These are phyloP conservation scores for Tremella fuciformis DNA, from an alignment of 768 basidiomycete genomes.

Conservation along the genomic window DNA sequence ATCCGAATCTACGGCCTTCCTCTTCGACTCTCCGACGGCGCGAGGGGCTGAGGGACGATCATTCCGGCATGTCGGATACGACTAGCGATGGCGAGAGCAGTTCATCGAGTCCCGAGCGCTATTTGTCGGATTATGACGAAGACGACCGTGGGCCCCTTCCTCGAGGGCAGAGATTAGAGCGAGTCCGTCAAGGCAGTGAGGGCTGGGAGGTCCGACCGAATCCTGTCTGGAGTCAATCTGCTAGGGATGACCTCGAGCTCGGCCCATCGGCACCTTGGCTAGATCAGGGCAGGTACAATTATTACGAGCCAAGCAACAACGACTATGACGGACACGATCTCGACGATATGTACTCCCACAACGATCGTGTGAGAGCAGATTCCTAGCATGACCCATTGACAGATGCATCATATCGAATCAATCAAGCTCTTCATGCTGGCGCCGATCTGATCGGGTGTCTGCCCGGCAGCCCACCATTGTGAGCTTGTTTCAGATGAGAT, in stretches of 20 bases:
- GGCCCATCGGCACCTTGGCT: conserved; percentile 21
- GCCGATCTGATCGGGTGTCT: no score
- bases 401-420: no score
- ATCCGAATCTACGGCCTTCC: conserved; percentile 70
- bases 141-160: conserved; percentile 12
- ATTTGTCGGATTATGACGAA: conserved; percentile 50
- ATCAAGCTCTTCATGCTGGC: no score
- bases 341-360: no score
- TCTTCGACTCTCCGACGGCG: conserved; percentile 18
- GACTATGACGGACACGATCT: no score
- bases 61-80: conserved; percentile 9
- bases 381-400: no score
- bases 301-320: conserved; percentile 19
- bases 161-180: conserved; percentile 3
- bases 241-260: conserved; percentile 8
- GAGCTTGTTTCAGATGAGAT: no score
- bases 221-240: conserved; percentile 9
- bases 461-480: no score
- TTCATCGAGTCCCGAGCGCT: conserved; percentile 43
- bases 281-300: conserved; percentile 29
- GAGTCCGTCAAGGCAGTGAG: conserved; percentile 49
- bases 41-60: background rate
- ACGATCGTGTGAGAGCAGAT: no score
- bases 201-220: conserved; percentile 43
- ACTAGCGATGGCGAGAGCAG: conserved; percentile 14